Conservation (phyloP, 108 stramenopile genomes). For the Pseudonitzschia multiseries region DNA sequence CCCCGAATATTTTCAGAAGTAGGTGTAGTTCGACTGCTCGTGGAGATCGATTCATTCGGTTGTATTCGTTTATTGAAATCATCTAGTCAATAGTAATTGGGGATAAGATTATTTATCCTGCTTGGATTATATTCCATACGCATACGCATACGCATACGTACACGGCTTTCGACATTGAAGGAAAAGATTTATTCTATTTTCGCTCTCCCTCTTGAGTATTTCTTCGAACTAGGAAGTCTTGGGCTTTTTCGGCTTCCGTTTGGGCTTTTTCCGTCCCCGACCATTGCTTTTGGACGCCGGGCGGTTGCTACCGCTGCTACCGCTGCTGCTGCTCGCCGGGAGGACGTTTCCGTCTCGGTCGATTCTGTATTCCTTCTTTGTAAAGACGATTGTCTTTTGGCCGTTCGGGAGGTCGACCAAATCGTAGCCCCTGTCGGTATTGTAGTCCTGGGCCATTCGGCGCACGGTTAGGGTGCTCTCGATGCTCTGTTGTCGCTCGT, state of each 20-base stretch:
- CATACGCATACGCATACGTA: too few relatives aligned
- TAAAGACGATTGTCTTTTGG: conserved; percentile 37
- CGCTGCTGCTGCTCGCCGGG: background rate
- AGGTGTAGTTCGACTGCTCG: too few relatives aligned
- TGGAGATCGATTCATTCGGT: too few relatives aligned
- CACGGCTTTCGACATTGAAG: too few relatives aligned
- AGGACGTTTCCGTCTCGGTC: conserved; percentile 23
- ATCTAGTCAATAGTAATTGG: too few relatives aligned
- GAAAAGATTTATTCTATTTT: too few relatives aligned
- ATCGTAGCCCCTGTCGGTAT: conserved; percentile 34
- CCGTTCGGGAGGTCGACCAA: conserved; percentile 36
- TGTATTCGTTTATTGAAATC: too few relatives aligned
- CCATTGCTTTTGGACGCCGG: background rate
- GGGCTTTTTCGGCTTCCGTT: background rate
- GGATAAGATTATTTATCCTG: too few relatives aligned
- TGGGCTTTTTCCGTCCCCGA: background rate
- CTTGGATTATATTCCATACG: too few relatives aligned
- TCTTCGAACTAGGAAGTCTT: background rate
- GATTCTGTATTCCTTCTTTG: conserved; percentile 45
- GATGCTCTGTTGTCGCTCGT: conserved; percentile 29
- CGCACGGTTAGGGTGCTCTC: conserved; percentile 36
- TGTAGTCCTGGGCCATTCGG: conserved; percentile 27
- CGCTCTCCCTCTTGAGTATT: too few relatives aligned
- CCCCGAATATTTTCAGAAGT: too few relatives aligned
- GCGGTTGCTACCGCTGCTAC: background rate